A percentile compares a stretch with the other conserved stretches of the same genome.
Conservation (phyloP, 2,329 filamentous ascomycete genomes). For the Ploettnerulaceae sp. region DNA sequence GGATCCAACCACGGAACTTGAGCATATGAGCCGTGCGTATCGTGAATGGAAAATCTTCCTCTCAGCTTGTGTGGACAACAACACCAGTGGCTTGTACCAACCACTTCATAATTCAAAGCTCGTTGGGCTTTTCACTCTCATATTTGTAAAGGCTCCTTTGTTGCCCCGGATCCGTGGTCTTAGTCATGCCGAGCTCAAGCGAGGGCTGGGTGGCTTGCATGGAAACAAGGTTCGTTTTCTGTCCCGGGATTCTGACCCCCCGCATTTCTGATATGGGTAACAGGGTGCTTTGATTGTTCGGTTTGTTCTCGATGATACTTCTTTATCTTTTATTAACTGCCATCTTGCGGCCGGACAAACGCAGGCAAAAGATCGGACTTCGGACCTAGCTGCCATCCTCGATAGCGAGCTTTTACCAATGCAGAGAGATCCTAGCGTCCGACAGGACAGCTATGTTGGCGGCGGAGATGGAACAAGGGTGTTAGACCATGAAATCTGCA, state of each 20-base stretch:
- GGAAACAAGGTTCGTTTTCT: constrained; percentile 70
- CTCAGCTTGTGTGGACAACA: constrained; percentile 75
- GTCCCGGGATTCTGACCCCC: background rate
- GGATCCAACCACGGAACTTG: constrained; percentile 62
- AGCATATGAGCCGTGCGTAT: constrained; percentile 96
- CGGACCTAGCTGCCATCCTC: constrained; percentile 84
- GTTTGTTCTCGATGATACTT: constrained; percentile 91
- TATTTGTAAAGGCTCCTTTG: constrained; percentile 83
- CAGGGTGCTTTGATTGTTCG: constrained; percentile 80
- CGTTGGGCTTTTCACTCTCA: constrained; percentile 91
- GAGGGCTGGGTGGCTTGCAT: constrained; percentile 90
- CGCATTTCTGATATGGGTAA: constrained; percentile 13
- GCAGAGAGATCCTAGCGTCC: constrained; percentile 60
- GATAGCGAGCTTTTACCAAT: constrained; percentile 71
- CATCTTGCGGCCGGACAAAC: constrained; percentile 93
- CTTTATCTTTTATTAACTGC: constrained; percentile 94
- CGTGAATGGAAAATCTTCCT: constrained; percentile 94
- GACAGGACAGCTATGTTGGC: constrained; percentile 75
- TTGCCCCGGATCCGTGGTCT: constrained; percentile 73
- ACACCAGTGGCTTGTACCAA: constrained; percentile 76
- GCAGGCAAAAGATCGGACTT: constrained; percentile 85
- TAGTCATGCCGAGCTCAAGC: constrained; percentile 79
- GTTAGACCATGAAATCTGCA: constrained; percentile 94
- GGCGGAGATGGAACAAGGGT: constrained; percentile 96
- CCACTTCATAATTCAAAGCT: constrained; percentile 84